Percentiles rank a stretch among this genome's conserved stretches.
phyloP scores from a whole-genome alignment of 139 green algal genomes.

The Chlamydomonas eustigma region DNA sequence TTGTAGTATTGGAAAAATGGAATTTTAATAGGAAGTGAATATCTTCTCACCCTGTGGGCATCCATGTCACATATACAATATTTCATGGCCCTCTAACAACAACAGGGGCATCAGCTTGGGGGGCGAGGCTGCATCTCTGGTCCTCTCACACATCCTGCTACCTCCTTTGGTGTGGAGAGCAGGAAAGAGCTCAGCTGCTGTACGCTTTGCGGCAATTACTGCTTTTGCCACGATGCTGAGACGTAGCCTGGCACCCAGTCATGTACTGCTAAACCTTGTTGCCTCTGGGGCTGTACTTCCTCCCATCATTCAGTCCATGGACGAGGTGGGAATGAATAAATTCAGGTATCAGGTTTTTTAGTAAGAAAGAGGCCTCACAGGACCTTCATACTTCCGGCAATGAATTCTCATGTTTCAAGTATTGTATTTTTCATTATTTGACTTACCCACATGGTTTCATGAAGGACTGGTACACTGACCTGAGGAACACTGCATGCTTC shows the following conservation, averaged over 20 bases:
- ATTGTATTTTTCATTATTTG: too few species aligned
- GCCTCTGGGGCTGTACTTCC: slow-evolving; percentile 46
- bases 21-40: too few species aligned
- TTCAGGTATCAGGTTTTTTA: too few species aligned
- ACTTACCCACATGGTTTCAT: too few species aligned
- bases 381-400: too few species aligned
- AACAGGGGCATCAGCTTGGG: neutral
- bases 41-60: too few species aligned
- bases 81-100: too few species aligned
- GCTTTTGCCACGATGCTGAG: slow-evolving; percentile 55
- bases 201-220: slow-evolving; percentile 63
- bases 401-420: too few species aligned
- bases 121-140: neutral
- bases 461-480: slow-evolving; percentile 58
- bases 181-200: slow-evolving; percentile 64
- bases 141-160: slow-evolving; percentile 54
- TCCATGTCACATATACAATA: too few species aligned
- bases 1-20: too few species aligned
- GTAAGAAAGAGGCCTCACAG: too few species aligned
- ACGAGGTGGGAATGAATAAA: slow-evolving; percentile 53
- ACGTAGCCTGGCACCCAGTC: slow-evolving; percentile 11
- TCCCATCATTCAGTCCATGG: slow-evolving; percentile 55
- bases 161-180: slow-evolving; percentile 71
- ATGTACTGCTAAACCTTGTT: slow-evolving; percentile 1
- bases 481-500: slow-evolving; percentile 54